A percentile compares a stretch with the other conserved stretches of the same genome.
phyloP scores from a whole-genome alignment of 148 eudicot genomes.

The Talinum fruticosum region DNA sequence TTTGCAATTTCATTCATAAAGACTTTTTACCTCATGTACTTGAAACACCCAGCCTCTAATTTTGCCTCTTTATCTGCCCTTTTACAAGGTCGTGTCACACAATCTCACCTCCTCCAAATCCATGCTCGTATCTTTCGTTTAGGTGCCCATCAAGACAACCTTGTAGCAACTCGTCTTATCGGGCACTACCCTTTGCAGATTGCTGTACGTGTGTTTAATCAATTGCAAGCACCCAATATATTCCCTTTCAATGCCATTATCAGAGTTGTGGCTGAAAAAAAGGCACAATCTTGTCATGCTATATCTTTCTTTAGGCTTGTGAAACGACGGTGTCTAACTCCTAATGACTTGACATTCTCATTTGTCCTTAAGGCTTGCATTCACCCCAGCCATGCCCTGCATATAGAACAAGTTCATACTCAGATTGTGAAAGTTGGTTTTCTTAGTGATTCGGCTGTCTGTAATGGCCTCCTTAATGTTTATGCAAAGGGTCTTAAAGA shows the following conservation, averaged over 20 bases:
- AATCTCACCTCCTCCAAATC: conserved; percentile 56
- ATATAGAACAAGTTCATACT: conserved; percentile 47
- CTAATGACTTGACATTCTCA: conserved; percentile 72
- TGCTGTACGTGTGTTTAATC: conserved; percentile 43
- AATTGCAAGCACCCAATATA: conserved; percentile 46
- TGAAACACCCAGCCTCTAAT: conserved; percentile 2
- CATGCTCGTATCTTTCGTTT: conserved; percentile 48
- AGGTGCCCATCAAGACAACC: conserved; percentile 62
- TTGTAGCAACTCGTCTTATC: conserved; percentile 72
- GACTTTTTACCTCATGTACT: conserved; percentile 17
- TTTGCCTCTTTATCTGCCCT: conserved; percentile 39
- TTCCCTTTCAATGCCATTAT: conserved; percentile 76
- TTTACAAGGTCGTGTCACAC: conserved; percentile 47
- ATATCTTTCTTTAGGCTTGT: conserved; percentile 35
- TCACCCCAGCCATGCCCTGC: conserved; percentile 16
- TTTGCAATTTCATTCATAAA: neutral
- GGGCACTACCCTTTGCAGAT: conserved; percentile 56
- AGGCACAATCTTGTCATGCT: conserved; percentile 29
- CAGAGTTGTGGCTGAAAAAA: conserved; percentile 51
- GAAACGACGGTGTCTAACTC: conserved; percentile 35
- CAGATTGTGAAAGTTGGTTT: conserved; percentile 47
- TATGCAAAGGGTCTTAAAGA: conserved; percentile 55
- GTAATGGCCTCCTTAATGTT: conserved; percentile 56
- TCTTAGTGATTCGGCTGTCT: conserved; percentile 40
- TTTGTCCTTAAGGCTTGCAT: conserved; percentile 58